These are phyloP conservation scores for Pseudogymnoascus sp. DNA, from an alignment of 2,329 filamentous ascomycete genomes.

Conservation along the genomic window DNA sequence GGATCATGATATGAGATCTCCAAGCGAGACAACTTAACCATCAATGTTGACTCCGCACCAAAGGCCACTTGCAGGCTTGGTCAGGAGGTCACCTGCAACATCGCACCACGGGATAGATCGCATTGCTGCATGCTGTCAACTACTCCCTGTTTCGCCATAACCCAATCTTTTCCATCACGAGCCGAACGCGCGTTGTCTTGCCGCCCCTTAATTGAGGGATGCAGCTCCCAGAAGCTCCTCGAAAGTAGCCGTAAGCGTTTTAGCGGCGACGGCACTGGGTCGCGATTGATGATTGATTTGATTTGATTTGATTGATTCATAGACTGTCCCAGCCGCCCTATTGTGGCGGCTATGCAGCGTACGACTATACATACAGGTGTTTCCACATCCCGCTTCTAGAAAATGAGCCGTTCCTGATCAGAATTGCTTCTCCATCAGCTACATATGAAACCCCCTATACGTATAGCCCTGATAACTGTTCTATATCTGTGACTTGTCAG, in stretches of 20 bases:
- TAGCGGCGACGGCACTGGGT: no score
- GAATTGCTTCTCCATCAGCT: conserved; percentile 16
- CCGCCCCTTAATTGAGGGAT: no score
- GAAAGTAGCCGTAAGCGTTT: no score
- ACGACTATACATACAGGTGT: conserved; percentile 19
- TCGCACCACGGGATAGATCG: background rate
- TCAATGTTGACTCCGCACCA: no score
- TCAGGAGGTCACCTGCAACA: background rate
- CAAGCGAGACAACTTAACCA: no score
- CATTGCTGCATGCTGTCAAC: background rate
- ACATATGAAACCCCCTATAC: background rate
- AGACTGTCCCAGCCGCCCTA: conserved; percentile 19
- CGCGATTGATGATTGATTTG: no score
- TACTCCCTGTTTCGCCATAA: background rate
- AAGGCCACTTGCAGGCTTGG: no score
- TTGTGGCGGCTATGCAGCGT: conserved; percentile 19
- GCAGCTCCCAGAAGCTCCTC: no score
- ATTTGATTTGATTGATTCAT: conserved; percentile 13
- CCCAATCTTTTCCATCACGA: no score
- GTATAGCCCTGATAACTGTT: conserved; percentile 21
- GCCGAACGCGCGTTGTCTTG: no score
- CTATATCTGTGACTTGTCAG: conserved; percentile 23
- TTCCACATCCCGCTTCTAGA: conserved; percentile 16
- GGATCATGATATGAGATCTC: no score
- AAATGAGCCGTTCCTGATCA: conserved; percentile 13